Conservation (phyloP, 164 flowering plant species). For the Taxillus chinensis region DNA sequence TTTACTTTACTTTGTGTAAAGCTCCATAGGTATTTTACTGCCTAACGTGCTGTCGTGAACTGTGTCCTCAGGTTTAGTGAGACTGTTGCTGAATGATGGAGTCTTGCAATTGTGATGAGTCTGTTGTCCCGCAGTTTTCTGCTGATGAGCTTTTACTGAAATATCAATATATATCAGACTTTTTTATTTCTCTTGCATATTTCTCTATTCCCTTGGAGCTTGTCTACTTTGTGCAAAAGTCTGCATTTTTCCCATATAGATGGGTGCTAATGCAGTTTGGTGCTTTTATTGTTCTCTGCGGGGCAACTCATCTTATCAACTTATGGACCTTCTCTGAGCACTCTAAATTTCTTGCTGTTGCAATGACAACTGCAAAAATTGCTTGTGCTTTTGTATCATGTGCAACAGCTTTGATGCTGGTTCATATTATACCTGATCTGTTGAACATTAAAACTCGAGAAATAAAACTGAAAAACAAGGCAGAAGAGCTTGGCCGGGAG, state of each 20-base stretch:
- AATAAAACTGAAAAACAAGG: slow-evolving; percentile 40
- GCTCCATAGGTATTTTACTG: no score
- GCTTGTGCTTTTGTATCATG: slow-evolving; percentile 60
- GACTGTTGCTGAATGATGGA: slow-evolving; percentile 30
- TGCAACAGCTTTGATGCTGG: slow-evolving; percentile 66
- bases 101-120: slow-evolving; percentile 38
- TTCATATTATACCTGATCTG: slow-evolving; percentile 64
- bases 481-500: slow-evolving; percentile 64
- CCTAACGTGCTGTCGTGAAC: neutral
- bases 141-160: slow-evolving; percentile 49
- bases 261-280: slow-evolving; percentile 83
- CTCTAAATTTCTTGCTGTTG: slow-evolving; percentile 47
- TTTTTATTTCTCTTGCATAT: slow-evolving; percentile 51
- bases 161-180: slow-evolving; percentile 62
- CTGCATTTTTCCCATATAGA: slow-evolving; percentile 63
- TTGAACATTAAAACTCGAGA: slow-evolving; percentile 57
- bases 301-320: slow-evolving; percentile 64
- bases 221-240: slow-evolving; percentile 54
- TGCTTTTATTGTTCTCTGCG: slow-evolving; percentile 70
- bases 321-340: slow-evolving; percentile 59
- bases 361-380: slow-evolving; percentile 55
- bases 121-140: slow-evolving; percentile 39
- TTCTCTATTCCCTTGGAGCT: slow-evolving; percentile 72
- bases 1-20: no score
- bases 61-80: slow-evolving; percentile 17